phyloP scores from a whole-genome alignment of 345 rosid genomes.

The Brassica juncea region DNA sequence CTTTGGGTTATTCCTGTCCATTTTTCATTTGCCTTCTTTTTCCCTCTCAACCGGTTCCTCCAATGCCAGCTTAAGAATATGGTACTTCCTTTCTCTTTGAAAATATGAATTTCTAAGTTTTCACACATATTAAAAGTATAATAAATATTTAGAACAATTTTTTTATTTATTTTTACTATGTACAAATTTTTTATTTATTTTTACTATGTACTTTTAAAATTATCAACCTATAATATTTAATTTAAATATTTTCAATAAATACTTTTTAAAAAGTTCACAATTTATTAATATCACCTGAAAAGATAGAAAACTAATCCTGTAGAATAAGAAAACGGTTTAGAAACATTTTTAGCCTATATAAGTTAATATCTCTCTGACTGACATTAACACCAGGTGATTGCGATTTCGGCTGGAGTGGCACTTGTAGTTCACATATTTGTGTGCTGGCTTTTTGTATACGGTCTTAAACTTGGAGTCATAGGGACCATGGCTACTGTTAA shows the following conservation, averaged over 20 bases:
- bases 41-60: slow-evolving; percentile 71
- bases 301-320: too few relatives aligned
- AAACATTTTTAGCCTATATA: neutral
- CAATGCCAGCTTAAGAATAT: slow-evolving; percentile 54
- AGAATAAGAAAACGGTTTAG: too few relatives aligned
- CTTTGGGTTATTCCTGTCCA: slow-evolving; percentile 65
- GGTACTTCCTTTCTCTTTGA: neutral
- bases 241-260: neutral
- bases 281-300: too few relatives aligned
- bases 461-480: neutral
- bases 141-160: neutral
- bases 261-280: neutral
- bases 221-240: neutral
- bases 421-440: neutral
- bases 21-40: slow-evolving; percentile 70
- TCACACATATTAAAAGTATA: neutral
- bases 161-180: neutral
- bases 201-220: neutral
- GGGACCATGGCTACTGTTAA: neutral
- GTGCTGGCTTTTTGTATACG: neutral
- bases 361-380: neutral
- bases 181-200: neutral
- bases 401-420: neutral
- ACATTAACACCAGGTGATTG: neutral
- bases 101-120: too few relatives aligned